Evolutionary conservation across 192 early-diverging fungal species (phyloP).

Genomic region (Podila horticola): DNA sequence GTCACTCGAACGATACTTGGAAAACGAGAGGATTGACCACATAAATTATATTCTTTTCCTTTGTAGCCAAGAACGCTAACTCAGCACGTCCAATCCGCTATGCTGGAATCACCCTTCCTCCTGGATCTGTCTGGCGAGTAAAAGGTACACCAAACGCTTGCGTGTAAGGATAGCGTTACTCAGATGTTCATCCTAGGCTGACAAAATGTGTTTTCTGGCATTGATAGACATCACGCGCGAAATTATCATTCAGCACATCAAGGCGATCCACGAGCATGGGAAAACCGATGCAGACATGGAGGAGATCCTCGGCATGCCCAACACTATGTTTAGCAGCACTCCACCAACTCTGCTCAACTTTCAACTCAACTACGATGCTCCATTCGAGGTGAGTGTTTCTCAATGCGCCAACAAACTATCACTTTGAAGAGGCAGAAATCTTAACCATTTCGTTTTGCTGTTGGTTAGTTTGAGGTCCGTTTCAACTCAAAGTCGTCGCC

Average conservation of each 20-base stretch:
- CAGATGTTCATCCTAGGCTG: not conserved
- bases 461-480: conserved; percentile 49
- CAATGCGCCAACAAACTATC: too few species aligned
- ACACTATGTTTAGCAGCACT: conserved; percentile 10
- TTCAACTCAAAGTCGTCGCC: conserved; percentile 41
- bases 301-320: conserved; percentile 23
- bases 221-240: conserved; percentile 16
- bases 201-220: not conserved
- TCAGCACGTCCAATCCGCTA: conserved; percentile 9
- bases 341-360: conserved; percentile 66
- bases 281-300: conserved; percentile 6
- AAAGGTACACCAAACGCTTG: conserved; percentile 54
- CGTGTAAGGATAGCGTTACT: not conserved
- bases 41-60: not conserved
- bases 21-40: not conserved
- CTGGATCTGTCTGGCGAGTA: conserved; percentile 66
- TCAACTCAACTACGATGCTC: conserved; percentile 69
- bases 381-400: conserved; percentile 68
- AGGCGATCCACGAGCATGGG: conserved; percentile 12
- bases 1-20: not conserved
- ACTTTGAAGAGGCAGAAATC: too few species aligned
- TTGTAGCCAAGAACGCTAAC: conserved; percentile 20
- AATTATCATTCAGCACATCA: conserved; percentile 14
- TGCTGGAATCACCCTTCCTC: conserved; percentile 28
- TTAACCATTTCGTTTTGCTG: conserved; percentile 2